Evolutionary conservation across 2,329 filamentous ascomycete species (phyloP).

Genomic region (Pezizomycotina sp.): DNA sequence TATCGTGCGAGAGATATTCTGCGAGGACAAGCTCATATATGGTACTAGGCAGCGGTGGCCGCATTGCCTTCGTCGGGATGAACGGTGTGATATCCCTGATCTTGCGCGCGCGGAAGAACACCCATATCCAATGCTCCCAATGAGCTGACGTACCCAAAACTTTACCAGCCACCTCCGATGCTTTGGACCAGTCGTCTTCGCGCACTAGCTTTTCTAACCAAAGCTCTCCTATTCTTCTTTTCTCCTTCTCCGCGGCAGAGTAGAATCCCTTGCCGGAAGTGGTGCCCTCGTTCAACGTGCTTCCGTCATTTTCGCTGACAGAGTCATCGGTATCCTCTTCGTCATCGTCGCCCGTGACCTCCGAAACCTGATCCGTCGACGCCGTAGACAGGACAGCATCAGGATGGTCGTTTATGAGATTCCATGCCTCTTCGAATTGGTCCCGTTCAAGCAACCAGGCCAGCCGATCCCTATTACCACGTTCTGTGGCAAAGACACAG

Average conservation of each 20-base stretch:
- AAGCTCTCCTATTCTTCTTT: constrained; percentile 73
- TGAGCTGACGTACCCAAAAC: constrained; percentile 62
- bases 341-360: constrained; percentile 50
- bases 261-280: constrained; percentile 32
- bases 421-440: constrained; percentile 74
- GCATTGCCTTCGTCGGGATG: constrained; percentile 61
- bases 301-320: constrained; percentile 27
- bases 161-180: constrained; percentile 65
- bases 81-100: constrained; percentile 79
- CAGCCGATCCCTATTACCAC: constrained; percentile 72
- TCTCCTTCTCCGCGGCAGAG: constrained; percentile 65
- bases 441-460: constrained; percentile 69
- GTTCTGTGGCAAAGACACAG: constrained; percentile 77
- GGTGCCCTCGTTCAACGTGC: constrained; percentile 33
- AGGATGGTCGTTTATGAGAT: constrained; percentile 72
- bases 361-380: constrained; percentile 27
- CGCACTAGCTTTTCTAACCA: constrained; percentile 81
- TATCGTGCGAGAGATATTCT: constrained; percentile 70
- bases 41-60: constrained; percentile 59
- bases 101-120: constrained; percentile 68
- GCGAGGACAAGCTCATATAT: constrained; percentile 81
- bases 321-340: constrained; percentile 43
- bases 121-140: constrained; percentile 95
- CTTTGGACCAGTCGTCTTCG: constrained; percentile 55
- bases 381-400: constrained; percentile 41